These are phyloP conservation scores for Puya raimondii DNA, from an alignment of 176 grass and related monocot genomes.

Conservation along the genomic window DNA sequence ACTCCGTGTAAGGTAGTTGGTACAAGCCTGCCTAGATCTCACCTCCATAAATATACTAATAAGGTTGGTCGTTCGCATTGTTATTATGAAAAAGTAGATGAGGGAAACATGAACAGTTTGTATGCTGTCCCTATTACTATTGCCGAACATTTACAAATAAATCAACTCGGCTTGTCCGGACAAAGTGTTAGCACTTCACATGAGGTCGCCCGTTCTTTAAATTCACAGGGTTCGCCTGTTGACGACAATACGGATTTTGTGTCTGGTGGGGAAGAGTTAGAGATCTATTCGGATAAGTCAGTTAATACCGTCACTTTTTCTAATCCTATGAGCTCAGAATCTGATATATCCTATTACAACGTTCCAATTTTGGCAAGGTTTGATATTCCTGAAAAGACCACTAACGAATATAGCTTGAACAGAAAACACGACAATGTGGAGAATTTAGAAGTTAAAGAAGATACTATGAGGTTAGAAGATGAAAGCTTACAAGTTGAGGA, in stretches of 20 bases:
- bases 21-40: conserved; percentile 21
- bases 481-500: conserved; percentile 18
- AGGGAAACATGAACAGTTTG: conserved; percentile 18
- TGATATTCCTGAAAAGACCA: conserved; percentile 10
- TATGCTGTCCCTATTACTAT: conserved; percentile 35
- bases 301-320: conserved; percentile 23
- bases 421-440: conserved; percentile 4
- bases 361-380: conserved; percentile 1
- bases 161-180: conserved; percentile 37
- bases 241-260: conserved; percentile 13
- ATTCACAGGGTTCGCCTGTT: conserved; percentile 23
- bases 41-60: conserved; percentile 17
- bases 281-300: conserved; percentile 16
- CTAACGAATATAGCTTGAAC: conserved; percentile 19
- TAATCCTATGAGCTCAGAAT: conserved; percentile 11
- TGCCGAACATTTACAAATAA: conserved; percentile 55
- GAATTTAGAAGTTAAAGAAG: conserved; percentile 3
- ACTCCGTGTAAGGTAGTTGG: conserved; percentile 69
- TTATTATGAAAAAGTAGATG: conserved; percentile 9
- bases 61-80: conserved; percentile 2
- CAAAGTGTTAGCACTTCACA: conserved; percentile 20
- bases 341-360: background rate
- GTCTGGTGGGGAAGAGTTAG: conserved; percentile 8
- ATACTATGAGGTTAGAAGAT: conserved; percentile 23
- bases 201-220: conserved; percentile 24